Base-by-base conservation (phyloP, 306 rosid species). In the Glycyrrhiza uralensis region DNA sequence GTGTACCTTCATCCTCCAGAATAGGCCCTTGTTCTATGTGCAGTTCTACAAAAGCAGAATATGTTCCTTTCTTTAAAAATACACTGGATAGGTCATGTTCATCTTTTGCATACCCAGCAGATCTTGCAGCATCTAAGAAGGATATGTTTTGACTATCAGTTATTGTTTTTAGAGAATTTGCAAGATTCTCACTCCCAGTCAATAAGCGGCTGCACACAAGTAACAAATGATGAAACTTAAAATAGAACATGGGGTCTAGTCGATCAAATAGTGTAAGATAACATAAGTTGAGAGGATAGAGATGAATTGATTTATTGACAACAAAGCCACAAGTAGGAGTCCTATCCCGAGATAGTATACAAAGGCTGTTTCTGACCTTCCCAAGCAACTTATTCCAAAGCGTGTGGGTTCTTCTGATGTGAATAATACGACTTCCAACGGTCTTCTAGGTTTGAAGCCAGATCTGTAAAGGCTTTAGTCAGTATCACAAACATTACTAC, bases 331-430 rank as follows among this genome's bases (percentile, higher is more conserved):
- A 50, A 35, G 63, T 13, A 82, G 69, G 29, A 70, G 68, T 63
- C 32, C 61, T 12, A 42, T 46, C 26, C 59, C 70, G 44, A 71
- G 50, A 74, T 9, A 22, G 26, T 75, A 22, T 4, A 19, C 9
- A 44, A 14, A 18, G 36, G 19, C 24, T 13, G 51, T 42, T 76
- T 32, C 87, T 80, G 59, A 93, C 98, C 98, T 93, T 86, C 97
- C 97, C 74, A 94, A 83, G 79, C 98, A 94, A 83, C 97, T 54
- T 75, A 94, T 87, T 62, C 96, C 98, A 82, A 86, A 94, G 78
- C 96, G 95, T 19, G 98, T 87, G 24, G 98, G 97, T 80, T 94
- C 98, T 87, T 94, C 98, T 12, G 98, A 94, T 56, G 98, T 94
- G 86, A 94, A 94, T 75, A 78, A 66, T 75, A 94, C 85, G 79